phyloP scores from a whole-genome alignment of 164 flowering plant genomes.

The Chloranthus sessilifolius region DNA sequence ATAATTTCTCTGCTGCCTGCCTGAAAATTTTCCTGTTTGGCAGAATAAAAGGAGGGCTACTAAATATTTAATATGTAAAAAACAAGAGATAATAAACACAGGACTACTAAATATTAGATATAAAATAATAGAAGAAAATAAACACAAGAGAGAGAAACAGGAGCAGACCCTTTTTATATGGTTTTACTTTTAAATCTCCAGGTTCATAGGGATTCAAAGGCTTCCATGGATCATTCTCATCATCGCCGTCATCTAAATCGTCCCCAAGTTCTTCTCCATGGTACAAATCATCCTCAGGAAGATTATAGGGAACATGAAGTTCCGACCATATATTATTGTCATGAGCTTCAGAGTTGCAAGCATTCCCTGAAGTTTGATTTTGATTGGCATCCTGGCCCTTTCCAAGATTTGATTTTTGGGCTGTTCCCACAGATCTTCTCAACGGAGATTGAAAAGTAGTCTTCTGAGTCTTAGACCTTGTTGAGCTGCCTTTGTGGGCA shows the following conservation, averaged over 20 bases:
- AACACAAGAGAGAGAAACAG: slow-evolving; percentile 1
- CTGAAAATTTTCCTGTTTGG: slow-evolving; percentile 45
- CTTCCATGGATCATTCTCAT: slow-evolving; percentile 81
- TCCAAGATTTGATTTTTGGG: slow-evolving; percentile 34
- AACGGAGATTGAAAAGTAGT: slow-evolving; percentile 54
- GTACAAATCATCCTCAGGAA: slow-evolving; percentile 23
- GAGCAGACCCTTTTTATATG: slow-evolving; percentile 64
- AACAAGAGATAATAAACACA: neutral
- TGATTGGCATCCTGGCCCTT: slow-evolving; percentile 31
- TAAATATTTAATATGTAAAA: neutral
- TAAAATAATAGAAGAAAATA: neutral
- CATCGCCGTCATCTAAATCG: slow-evolving; percentile 42
- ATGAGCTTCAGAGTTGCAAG: slow-evolving; percentile 17
- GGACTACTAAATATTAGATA: too few species aligned
- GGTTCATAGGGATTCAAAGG: slow-evolving; percentile 95
- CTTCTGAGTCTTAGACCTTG: slow-evolving; percentile 39
- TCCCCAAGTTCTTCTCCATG: slow-evolving; percentile 33
- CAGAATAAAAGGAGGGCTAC: neutral
- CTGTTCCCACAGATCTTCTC: slow-evolving; percentile 47
- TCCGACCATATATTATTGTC: slow-evolving; percentile 26
- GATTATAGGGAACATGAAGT: slow-evolving; percentile 21
- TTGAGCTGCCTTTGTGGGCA: slow-evolving; percentile 31
- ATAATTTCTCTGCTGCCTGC: slow-evolving; percentile 25
- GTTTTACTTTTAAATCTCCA: slow-evolving; percentile 80
- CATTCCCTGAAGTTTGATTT: slow-evolving; percentile 24